phyloP scores from a whole-genome alignment of 768 basidiomycete species.

The Goffeauzyma gilvescens region DNA sequence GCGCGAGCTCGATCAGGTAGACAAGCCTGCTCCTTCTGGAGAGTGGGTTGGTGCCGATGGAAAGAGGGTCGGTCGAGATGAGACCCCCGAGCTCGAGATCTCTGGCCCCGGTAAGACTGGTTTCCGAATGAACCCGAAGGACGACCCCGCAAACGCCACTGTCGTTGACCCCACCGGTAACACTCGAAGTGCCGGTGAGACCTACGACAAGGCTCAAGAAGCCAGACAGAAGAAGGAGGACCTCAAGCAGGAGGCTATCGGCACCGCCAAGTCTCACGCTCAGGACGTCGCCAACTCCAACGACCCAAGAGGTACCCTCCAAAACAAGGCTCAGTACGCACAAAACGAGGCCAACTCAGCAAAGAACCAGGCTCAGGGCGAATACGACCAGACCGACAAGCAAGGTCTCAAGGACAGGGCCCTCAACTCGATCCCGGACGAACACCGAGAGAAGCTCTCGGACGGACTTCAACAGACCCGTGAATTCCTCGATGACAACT shows the following conservation, averaged over 20 bases:
- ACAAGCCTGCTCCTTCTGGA: conserved; percentile 50
- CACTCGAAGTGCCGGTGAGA: conserved; percentile 25
- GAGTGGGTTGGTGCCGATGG: conserved; percentile 43
- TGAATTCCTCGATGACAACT: conserved; percentile 58
- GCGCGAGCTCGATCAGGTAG: conserved; percentile 45
- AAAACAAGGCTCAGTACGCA: conserved; percentile 22
- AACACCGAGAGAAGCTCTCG: conserved; percentile 43
- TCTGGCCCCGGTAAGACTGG: conserved; percentile 37
- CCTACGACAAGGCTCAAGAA: conserved; percentile 25
- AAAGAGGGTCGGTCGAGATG: conserved; percentile 34
- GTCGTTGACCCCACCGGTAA: conserved; percentile 32
- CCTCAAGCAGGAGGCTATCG: conserved; percentile 16
- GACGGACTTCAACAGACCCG: conserved; percentile 44
- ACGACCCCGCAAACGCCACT: conserved; percentile 34
- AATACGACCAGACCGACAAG: conserved; percentile 17
- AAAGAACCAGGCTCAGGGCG: conserved; percentile 13
- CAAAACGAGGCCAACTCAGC: conserved; percentile 12
- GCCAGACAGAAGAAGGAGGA: conserved; percentile 19
- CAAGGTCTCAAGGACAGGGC: conserved; percentile 30
- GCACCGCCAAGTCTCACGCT: conserved; percentile 22
- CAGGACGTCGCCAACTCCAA: conserved; percentile 20
- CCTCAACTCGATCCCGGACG: conserved; percentile 45
- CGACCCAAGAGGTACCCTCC: conserved; percentile 26
- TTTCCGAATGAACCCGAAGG: conserved; percentile 39
- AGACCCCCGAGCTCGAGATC: conserved; percentile 39